phyloP scores from a whole-genome alignment of 2,329 filamentous ascomycete species.

The Fusarium sp. region DNA sequence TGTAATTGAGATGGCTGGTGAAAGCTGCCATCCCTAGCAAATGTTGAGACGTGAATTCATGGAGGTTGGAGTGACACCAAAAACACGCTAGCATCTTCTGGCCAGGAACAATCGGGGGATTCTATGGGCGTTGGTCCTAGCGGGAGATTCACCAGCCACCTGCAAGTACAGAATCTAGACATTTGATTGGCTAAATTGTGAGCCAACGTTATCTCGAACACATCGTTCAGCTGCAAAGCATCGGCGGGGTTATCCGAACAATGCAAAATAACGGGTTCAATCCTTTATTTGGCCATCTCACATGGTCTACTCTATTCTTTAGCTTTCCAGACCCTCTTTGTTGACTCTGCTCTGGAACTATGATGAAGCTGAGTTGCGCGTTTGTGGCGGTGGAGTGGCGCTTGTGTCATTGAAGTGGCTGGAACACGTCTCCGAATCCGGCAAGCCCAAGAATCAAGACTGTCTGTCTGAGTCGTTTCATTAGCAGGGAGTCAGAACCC shows the following conservation, averaged over 20 bases:
- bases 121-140: slow-evolving; percentile 14
- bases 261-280: background rate
- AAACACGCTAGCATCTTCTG: slow-evolving; percentile 23
- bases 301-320: background rate
- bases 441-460: background rate
- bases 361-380: slow-evolving; percentile 22
- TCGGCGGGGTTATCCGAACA: background rate
- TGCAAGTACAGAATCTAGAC: background rate
- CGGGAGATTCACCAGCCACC: slow-evolving; percentile 31
- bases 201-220: background rate
- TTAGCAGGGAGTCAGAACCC: slow-evolving; percentile 2
- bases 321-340: background rate
- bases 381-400: slow-evolving; percentile 35
- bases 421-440: slow-evolving; percentile 20
- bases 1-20: slow-evolving; percentile 43
- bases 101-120: slow-evolving; percentile 26
- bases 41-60: slow-evolving; percentile 25
- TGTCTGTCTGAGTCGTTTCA: background rate
- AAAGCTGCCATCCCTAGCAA: slow-evolving; percentile 14
- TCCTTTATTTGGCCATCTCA: background rate
- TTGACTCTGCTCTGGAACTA: background rate
- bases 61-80: slow-evolving; percentile 39
- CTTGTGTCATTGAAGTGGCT: slow-evolving; percentile 18
- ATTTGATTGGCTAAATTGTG: slow-evolving; percentile 16
- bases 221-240: slow-evolving; percentile 5